Evolutionary conservation across 2,329 filamentous ascomycete species (phyloP), one percentile per base, ranked within the genome.

Genomic region (Botrytis fragariae): DNA sequence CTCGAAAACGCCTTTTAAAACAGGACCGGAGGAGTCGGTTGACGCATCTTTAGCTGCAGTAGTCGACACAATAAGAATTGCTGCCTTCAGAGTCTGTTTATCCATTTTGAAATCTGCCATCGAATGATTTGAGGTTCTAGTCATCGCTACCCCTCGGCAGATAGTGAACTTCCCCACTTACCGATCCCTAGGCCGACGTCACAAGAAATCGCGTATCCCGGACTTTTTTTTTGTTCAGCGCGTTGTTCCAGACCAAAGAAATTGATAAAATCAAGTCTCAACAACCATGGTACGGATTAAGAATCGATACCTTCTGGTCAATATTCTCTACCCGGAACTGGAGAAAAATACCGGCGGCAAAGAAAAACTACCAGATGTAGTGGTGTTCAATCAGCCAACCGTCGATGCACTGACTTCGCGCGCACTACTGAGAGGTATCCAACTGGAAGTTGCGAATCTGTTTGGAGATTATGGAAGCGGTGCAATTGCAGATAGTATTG

Each of bases 391-490:
- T 81, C 90, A 91, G 68, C 94, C 95, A 0, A 97, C 92, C 4
- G 88, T 91, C 2, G 89, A 92, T 79, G 86, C 88, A 25, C 86
- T 98, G 73, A 92, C 90, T 32, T 84, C 89, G 0, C 87, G 89
- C 64, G 80, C 88, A 14, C 86, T 98, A 2, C 82, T 92, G 1
- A 90, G 89, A 74, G 88, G 89, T 72, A 89, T 98, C 75, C 89
- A 92, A 79, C 84, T 91, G 74, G 88, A 93, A 79, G 87, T 97
- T 65, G 85, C 88, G 67, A 85, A 89, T 62, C 83, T 97, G 39
- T 97, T 97, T 82, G 96, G 96, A 32, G 95, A 98, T 81, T 97
- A 93, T 84, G 96, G 96, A 0, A 86, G 91, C 32, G 95, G 95
- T 1, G 89, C 91, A 70, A 85, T 94, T 1, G 88, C 90, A 22